phyloP scores from a whole-genome alignment of 2,329 filamentous ascomycete genomes.

The Fusarium avenaceum region DNA sequence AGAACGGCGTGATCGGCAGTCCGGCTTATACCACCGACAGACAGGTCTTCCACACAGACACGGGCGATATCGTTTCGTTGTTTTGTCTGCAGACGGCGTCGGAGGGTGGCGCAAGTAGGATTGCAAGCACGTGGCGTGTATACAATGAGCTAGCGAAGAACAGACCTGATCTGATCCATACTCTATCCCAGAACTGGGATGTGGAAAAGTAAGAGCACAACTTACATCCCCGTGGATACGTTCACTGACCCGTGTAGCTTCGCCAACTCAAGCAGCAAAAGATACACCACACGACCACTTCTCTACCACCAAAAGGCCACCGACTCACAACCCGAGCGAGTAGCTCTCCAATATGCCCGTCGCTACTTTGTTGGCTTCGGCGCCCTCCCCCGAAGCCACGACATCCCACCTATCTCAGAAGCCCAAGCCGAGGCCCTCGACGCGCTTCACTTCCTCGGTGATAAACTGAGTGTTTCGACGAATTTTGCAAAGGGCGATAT shows the following conservation, averaged over 20 bases:
- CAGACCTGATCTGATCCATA: constrained; percentile 70
- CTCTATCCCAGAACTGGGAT: constrained; percentile 63
- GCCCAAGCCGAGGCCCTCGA: constrained; percentile 66
- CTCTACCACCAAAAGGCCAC: constrained; percentile 26
- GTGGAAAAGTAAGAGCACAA: constrained; percentile 55
- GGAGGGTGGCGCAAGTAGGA: constrained; percentile 67
- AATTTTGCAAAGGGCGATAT: constrained; percentile 65
- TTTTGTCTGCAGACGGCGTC: constrained; percentile 66
- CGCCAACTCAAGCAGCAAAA: constrained; percentile 21
- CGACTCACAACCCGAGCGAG: neutral
- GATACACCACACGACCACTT: constrained; percentile 18
- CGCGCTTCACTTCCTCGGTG: constrained; percentile 62
- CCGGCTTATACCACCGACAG: constrained; percentile 72
- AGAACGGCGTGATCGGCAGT: constrained; percentile 60
- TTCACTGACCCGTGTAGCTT: neutral
- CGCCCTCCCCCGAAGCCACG: constrained; percentile 59
- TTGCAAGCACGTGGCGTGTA: constrained; percentile 69
- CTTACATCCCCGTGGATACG: too few species aligned
- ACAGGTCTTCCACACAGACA: constrained; percentile 73
- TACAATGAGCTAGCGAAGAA: constrained; percentile 72
- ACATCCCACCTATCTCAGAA: constrained; percentile 68
- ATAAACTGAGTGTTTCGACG: constrained; percentile 59
- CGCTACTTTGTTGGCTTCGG: constrained; percentile 41
- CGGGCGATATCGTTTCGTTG: constrained; percentile 69
- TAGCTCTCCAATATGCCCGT: constrained; percentile 30